Conservation (phyloP, 371 early-diverging fungal genomes). For the Fennellomyces sp. region DNA sequence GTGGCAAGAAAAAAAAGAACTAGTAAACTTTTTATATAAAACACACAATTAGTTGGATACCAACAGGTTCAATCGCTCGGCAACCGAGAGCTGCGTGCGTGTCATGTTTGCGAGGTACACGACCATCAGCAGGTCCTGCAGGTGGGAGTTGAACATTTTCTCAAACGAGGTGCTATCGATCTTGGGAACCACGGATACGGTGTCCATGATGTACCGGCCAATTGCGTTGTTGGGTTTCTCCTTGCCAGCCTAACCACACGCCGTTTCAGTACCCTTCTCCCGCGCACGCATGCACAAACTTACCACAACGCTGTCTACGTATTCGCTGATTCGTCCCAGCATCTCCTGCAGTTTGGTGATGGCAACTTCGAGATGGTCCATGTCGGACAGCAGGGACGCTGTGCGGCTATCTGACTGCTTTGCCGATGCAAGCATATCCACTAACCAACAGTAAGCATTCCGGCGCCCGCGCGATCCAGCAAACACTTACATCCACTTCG, state of each 20-base stretch:
- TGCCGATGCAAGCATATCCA: conserved; percentile 80
- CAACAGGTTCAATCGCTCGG: conserved; percentile 86
- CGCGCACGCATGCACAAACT: conserved; percentile 23
- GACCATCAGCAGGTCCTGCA: conserved; percentile 94
- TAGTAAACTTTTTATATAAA: neutral
- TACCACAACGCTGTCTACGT: conserved; percentile 82
- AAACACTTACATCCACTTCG: conserved; percentile 78
- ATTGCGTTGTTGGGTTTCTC: conserved; percentile 77
- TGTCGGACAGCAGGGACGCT: conserved; percentile 77
- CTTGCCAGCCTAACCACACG: conserved; percentile 48
- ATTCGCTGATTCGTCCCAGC: conserved; percentile 83
- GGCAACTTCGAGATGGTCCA: conserved; percentile 87
- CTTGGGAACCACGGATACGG: conserved; percentile 88
- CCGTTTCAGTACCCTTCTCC: neutral
- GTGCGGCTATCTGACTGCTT: conserved; percentile 59
- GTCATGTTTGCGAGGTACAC: conserved; percentile 94
- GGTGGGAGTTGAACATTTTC: conserved; percentile 89
- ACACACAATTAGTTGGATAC: conserved; percentile 42
- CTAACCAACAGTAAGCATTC: conserved; percentile 28
- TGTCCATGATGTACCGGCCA: conserved; percentile 93
- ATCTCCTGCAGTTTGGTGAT: conserved; percentile 79
- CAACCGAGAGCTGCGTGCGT: conserved; percentile 90
- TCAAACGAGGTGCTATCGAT: conserved; percentile 86
- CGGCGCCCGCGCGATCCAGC: neutral
- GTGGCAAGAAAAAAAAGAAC: neutral